Evolutionary conservation across 2,329 filamentous ascomycete species (phyloP).

Genomic region (Cladosporium velox): DNA sequence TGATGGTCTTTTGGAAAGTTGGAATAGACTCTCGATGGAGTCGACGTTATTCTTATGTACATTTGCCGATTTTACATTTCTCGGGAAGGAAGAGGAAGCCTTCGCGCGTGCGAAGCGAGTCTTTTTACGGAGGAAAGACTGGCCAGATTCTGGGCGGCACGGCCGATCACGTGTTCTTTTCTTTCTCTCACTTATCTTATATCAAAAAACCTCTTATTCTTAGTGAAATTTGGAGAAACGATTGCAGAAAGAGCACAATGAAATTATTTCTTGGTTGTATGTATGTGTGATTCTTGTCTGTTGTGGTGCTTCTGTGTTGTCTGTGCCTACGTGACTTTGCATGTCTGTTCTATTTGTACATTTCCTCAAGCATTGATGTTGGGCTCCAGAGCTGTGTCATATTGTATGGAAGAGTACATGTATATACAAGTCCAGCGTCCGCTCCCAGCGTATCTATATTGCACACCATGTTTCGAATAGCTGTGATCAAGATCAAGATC

Average conservation of each 20-base stretch:
- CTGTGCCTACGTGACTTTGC: neutral
- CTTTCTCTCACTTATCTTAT: neutral
- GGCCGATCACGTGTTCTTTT: neutral
- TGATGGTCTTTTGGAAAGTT: neutral
- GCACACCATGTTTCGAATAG: neutral
- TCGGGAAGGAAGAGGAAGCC: neutral
- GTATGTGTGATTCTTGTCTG: neutral
- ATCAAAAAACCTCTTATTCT: neutral
- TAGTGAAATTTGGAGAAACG: neutral
- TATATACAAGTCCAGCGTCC: neutral
- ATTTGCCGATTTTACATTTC: neutral
- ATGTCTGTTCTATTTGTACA: neutral
- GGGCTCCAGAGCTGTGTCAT: neutral
- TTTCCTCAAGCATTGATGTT: neutral
- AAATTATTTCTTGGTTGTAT: neutral
- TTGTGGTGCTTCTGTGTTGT: neutral
- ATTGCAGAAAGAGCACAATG: neutral
- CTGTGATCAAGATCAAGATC: neutral
- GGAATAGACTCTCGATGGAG: neutral
- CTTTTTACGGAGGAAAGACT: neutral
- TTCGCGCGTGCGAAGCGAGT: neutral
- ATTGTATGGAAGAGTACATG: neutral
- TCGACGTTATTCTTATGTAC: slow-evolving; percentile 4
- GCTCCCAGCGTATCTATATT: neutral
- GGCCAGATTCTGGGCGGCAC: neutral